These are phyloP conservation scores for Cordyceps cicadae DNA, from an alignment of 2,329 filamentous ascomycete species.

Conservation along the genomic window DNA sequence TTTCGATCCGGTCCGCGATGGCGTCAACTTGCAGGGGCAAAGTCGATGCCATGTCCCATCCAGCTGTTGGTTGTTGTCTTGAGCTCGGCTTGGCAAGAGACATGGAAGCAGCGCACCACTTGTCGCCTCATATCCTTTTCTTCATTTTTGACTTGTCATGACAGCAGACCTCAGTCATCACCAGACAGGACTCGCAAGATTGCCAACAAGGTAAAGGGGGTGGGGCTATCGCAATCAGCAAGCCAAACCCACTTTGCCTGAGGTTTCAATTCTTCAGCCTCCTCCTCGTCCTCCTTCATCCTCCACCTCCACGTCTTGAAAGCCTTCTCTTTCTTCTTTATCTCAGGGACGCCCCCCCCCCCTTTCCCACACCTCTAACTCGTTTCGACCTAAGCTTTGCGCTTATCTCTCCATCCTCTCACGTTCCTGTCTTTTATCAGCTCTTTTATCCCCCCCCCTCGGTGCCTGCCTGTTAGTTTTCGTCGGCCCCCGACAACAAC, in stretches of 20 bases:
- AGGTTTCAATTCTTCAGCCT: conserved; percentile 5
- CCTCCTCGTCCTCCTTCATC: background rate
- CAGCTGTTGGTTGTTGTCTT: too few relatives aligned
- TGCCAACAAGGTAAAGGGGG: background rate
- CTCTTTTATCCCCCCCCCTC: background rate
- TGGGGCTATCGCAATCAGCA: conserved; percentile 9
- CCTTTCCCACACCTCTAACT: background rate
- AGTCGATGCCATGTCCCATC: too few relatives aligned
- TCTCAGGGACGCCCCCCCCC: background rate
- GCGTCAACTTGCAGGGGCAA: too few relatives aligned
- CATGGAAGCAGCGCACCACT: too few relatives aligned
- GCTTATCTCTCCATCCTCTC: background rate
- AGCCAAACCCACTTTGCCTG: background rate
- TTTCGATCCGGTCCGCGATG: too few relatives aligned
- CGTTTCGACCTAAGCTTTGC: background rate
- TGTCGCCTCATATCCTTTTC: too few relatives aligned
- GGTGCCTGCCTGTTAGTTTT: conserved; percentile 7
- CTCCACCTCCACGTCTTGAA: too few relatives aligned
- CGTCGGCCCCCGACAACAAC: background rate
- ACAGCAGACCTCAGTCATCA: too few relatives aligned
- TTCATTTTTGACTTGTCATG: too few relatives aligned
- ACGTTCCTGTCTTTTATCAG: background rate
- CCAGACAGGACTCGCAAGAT: background rate
- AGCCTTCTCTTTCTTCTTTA: background rate
- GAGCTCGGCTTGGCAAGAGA: too few relatives aligned